These are phyloP conservation scores for Suillus brevipes DNA, from an alignment of 768 basidiomycete species.

Conservation along the genomic window DNA sequence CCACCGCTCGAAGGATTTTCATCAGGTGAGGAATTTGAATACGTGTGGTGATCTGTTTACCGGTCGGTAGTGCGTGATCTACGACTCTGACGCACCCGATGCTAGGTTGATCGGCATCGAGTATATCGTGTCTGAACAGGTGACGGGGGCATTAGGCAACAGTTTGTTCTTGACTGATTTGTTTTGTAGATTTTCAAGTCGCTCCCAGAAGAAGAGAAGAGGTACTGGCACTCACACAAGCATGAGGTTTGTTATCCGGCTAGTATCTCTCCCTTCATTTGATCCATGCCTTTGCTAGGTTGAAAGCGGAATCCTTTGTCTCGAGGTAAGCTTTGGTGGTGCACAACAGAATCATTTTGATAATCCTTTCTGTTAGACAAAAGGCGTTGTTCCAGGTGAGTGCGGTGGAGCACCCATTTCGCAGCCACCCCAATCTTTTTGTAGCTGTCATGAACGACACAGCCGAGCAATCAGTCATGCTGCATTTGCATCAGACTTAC, in stretches of 20 bases:
- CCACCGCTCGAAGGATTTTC: conserved; percentile 38
- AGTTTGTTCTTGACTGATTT: background rate
- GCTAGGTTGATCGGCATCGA: conserved; percentile 55
- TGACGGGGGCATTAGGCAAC: conserved; percentile 11
- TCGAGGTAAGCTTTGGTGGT: conserved; percentile 22
- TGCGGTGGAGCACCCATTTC: background rate
- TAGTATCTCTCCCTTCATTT: conserved; percentile 4
- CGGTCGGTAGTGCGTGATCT: conserved; percentile 41
- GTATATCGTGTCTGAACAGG: conserved; percentile 48
- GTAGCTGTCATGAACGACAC: conserved; percentile 33
- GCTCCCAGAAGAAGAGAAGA: conserved; percentile 47
- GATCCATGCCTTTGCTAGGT: conserved; percentile 27
- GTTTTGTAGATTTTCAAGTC: conserved; percentile 34
- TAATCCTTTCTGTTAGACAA: conserved; percentile 17
- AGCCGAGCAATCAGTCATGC: conserved; percentile 42
- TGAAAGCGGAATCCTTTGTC: conserved; percentile 35
- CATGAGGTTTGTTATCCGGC: conserved; percentile 35
- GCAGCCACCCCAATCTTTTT: background rate
- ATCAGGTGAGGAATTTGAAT: conserved; percentile 35
- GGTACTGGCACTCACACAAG: conserved; percentile 56
- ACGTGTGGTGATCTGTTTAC: background rate
- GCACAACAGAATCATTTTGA: background rate
- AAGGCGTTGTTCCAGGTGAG: conserved; percentile 27
- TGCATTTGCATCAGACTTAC: conserved; percentile 46
- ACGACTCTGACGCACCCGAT: conserved; percentile 40